These are phyloP conservation scores for Chrysanthemum seticuspe DNA, from an alignment of 129 eudicot species.

Conservation along the genomic window DNA sequence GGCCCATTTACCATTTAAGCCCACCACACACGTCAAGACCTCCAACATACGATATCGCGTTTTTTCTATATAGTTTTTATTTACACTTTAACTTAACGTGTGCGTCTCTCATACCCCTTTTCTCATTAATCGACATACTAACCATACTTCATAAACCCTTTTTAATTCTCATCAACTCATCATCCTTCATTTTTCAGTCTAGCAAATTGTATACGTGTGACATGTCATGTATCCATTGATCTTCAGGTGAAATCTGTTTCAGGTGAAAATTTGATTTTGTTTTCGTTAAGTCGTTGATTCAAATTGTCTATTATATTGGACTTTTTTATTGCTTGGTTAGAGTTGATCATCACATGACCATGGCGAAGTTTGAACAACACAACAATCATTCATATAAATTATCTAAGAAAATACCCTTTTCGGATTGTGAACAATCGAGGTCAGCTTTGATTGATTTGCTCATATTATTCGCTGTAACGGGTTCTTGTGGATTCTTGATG, in stretches of 20 bases:
- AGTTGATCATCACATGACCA: conserved; percentile 41
- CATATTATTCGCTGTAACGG: conserved; percentile 60
- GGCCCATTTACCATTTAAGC: conserved; percentile 10
- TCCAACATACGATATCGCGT: conserved; percentile 25
- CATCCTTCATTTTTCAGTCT: background rate
- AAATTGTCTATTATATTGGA: conserved; percentile 48
- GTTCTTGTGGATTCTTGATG: conserved; percentile 62
- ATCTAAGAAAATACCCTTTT: conserved; percentile 27
- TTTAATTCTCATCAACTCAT: conserved; percentile 1
- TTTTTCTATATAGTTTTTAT: conserved; percentile 6
- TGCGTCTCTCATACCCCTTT: conserved; percentile 22
- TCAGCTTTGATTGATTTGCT: conserved; percentile 66
- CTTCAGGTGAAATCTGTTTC: conserved; percentile 13
- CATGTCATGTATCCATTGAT: background rate
- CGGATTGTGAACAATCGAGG: conserved; percentile 61
- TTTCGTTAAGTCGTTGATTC: conserved; percentile 20
- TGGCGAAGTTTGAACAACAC: conserved; percentile 45
- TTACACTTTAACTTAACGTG: conserved; percentile 25
- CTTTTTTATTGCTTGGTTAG: conserved; percentile 31
- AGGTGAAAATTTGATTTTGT: conserved; percentile 7
- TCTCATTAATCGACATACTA: conserved; percentile 13
- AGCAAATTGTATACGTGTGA: background rate
- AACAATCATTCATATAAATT: conserved; percentile 6
- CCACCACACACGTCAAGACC: conserved; percentile 27
- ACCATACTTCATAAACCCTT: conserved; percentile 18